phyloP scores from a whole-genome alignment of 1,139 yeast species.

The Nakaseomyces bracarensis region DNA sequence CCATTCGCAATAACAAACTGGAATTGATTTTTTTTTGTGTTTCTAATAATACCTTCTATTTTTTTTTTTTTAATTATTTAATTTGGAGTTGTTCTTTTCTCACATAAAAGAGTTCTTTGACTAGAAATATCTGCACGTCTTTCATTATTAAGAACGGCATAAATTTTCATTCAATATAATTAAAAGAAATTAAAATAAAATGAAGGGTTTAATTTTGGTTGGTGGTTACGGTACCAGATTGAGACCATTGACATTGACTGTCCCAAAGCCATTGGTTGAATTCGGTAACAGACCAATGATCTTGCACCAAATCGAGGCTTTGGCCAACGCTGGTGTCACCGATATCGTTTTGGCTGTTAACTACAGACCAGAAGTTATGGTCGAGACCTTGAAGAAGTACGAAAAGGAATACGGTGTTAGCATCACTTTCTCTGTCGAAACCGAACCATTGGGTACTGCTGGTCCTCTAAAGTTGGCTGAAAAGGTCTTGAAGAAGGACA shows the following conservation, averaged over 20 bases:
- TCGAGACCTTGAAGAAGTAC: constrained; percentile 84
- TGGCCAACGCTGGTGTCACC: constrained; percentile 97
- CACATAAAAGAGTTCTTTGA: constrained; percentile 1
- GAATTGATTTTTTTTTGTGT: neutral
- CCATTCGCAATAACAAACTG: neutral
- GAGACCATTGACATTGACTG: constrained; percentile 94
- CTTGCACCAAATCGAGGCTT: constrained; percentile 94
- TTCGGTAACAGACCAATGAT: constrained; percentile 98
- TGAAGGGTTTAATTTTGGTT: constrained; percentile 98
- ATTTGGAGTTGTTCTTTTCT: neutral
- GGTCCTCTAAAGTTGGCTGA: constrained; percentile 99
- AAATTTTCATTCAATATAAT: constrained; percentile 7
- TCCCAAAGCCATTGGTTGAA: constrained; percentile 98
- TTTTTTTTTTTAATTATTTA: neutral
- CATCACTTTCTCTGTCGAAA: constrained; percentile 96
- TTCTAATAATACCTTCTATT: neutral
- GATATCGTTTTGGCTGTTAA: constrained; percentile 98
- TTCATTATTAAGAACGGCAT: too few relatives aligned
- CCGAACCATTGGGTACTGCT: constrained; percentile 98
- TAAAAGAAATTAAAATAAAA: constrained; percentile 31
- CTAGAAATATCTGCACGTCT: constrained; percentile 1
- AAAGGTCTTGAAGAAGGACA: constrained; percentile 84
- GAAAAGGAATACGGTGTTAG: constrained; percentile 90
- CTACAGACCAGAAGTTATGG: constrained; percentile 99
- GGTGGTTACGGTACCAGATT: constrained; percentile 99